phyloP scores from a whole-genome alignment of 345 rosid genomes.

The Heritiera littoralis region DNA sequence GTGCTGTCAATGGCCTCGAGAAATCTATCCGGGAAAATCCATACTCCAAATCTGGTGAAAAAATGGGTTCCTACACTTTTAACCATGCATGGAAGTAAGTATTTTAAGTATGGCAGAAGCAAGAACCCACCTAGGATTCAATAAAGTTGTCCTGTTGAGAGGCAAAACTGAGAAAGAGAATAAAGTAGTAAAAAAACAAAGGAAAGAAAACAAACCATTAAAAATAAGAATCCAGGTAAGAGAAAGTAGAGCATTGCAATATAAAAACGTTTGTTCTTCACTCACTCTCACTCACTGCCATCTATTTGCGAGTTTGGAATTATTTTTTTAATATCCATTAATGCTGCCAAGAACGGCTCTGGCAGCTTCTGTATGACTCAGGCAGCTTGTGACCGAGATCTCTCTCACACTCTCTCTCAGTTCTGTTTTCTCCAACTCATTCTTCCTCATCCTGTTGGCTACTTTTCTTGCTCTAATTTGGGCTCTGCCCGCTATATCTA shows the following conservation, averaged over 20 bases:
- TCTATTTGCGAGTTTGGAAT: conserved; percentile 46
- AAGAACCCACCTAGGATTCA: conserved; percentile 45
- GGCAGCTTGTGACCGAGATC: conserved; percentile 35
- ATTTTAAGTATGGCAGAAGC: conserved; percentile 24
- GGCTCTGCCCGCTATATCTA: conserved; percentile 1
- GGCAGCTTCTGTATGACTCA: conserved; percentile 44
- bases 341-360: conserved; percentile 50
- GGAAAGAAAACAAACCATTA: neutral
- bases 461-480: conserved; percentile 11
- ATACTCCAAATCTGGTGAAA: conserved; percentile 40
- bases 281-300: conserved; percentile 43
- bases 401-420: conserved; percentile 11
- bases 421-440: conserved; percentile 25
- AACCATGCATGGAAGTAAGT: conserved; percentile 43
- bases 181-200: conserved; percentile 10
- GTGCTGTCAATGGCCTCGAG: conserved; percentile 10
- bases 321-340: conserved; percentile 25
- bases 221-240: conserved; percentile 32
- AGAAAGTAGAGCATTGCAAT: conserved; percentile 13
- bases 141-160: conserved; percentile 30
- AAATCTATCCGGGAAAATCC: neutral
- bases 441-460: conserved; percentile 15
- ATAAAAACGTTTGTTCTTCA: conserved; percentile 28
- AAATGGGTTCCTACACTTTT: conserved; percentile 32
- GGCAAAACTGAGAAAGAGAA: neutral